These are phyloP conservation scores for Metschnikowia cerradonensis DNA, from an alignment of 805 yeast genomes.

Conservation along the genomic window DNA sequence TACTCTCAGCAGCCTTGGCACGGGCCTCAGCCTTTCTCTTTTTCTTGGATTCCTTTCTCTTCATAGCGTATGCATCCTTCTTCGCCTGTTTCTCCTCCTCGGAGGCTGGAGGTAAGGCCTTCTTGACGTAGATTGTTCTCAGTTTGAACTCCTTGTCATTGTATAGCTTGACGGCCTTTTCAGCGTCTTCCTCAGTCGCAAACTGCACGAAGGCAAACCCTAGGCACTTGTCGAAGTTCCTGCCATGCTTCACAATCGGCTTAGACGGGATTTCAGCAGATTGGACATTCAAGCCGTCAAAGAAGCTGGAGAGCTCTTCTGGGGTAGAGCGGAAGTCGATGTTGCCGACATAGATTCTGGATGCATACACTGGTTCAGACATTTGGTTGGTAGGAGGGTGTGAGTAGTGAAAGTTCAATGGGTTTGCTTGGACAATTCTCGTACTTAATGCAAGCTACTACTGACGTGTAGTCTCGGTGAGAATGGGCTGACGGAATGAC, in stretches of 20 bases:
- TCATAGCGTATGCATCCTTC: slow-evolving; percentile 31
- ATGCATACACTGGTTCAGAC: slow-evolving; percentile 1
- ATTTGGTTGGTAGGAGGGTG: background rate
- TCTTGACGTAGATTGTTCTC: slow-evolving; percentile 47
- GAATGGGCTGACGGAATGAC: slow-evolving; percentile 1
- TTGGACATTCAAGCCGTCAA: slow-evolving; percentile 43
- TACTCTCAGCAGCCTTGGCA: slow-evolving; percentile 9
- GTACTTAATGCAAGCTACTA: background rate
- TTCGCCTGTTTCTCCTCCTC: slow-evolving; percentile 40
- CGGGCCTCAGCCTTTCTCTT: slow-evolving; percentile 13
- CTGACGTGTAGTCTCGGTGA: slow-evolving; percentile 1
- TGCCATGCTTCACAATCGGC: slow-evolving; percentile 31
- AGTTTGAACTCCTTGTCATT: slow-evolving; percentile 43
- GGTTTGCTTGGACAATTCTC: background rate
- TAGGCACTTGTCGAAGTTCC: slow-evolving; percentile 40
- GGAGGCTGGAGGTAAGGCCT: slow-evolving; percentile 51
- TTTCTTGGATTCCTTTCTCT: slow-evolving; percentile 17
- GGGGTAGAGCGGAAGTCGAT: slow-evolving; percentile 41
- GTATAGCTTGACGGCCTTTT: slow-evolving; percentile 39
- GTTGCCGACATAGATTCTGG: slow-evolving; percentile 42
- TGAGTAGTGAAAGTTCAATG: background rate
- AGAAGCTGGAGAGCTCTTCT: slow-evolving; percentile 45
- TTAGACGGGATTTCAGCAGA: slow-evolving; percentile 51
- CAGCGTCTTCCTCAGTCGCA: slow-evolving; percentile 41
- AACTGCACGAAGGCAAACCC: slow-evolving; percentile 63